Evolutionary conservation across 768 basidiomycete species (phyloP), one percentile per base, ranked within the genome.

Genomic region (Butyriboletus loyo): DNA sequence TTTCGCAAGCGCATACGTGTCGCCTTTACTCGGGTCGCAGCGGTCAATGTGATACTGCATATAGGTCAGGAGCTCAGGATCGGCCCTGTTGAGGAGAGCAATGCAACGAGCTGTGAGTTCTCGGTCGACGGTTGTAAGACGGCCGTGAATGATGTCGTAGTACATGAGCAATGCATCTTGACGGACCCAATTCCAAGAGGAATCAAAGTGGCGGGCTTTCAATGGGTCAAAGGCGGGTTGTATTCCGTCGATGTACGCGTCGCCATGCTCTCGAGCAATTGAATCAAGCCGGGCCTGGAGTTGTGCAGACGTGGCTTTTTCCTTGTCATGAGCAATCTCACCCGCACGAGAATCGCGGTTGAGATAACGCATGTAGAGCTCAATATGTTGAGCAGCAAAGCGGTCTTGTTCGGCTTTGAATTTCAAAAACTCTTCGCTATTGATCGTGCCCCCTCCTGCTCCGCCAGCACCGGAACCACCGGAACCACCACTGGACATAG

Each of bases 171-270:
- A 77, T 15, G 94, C 92, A 56, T 97, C 95, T 74, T 99, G 97
- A 54, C 96, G 87, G 40, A 89, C 96, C 97, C 97, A 99, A 67
- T 99, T 99, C 97, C 96, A 99, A 7, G 89, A 93, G 2, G 96
- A 98, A 68, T 98, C 95, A 77, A 99, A 98, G 67, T 88, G 94
- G 41, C 97, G 90, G 13, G 95, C 97, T 73, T 99, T 98, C 63
- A 98, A 78, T 3, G 91, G 86, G 65, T 96, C 92, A 72, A 99
- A 99, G 52, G 83, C 79, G 10, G 97, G 97, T 65, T 95, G 89
- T 55, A 98, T 95, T 39, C 97, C 97, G 30, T 95, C 87, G 54
- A 98, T 77, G 72, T 99, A 99, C 0, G 78, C 69, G 51, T 98
- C 95, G 27, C 97, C 97, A 59, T 99, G 97, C 66, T 99, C 97